Conservation (phyloP, 208 protist species). For the Leishmania aethiopica region DNA sequence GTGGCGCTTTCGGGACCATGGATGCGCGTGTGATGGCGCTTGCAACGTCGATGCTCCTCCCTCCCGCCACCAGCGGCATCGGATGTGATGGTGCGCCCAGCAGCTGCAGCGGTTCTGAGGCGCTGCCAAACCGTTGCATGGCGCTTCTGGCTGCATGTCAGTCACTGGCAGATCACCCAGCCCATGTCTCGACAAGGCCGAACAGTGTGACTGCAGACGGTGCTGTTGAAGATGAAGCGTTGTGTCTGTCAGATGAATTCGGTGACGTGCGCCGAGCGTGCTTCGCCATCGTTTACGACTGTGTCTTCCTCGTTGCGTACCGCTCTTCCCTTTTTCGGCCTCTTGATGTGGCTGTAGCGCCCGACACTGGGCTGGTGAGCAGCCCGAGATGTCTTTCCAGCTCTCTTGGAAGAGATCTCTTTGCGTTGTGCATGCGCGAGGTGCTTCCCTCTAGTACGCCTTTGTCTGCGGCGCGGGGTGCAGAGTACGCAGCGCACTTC, state of each 20-base stretch:
- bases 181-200: neutral
- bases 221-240: conserved; percentile 1
- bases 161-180: conserved; percentile 19
- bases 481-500: neutral
- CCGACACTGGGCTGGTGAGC: neutral
- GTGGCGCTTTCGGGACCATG: neutral
- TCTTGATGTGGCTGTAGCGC: neutral
- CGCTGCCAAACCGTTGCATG: conserved; percentile 27
- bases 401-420: conserved; percentile 14
- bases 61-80: neutral
- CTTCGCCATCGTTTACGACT: conserved; percentile 50
- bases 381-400: conserved; percentile 3
- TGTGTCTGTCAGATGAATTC: conserved; percentile 4
- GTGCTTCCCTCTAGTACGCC: neutral
- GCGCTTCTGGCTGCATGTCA: conserved; percentile 22
- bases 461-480: too few relatives aligned
- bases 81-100: neutral
- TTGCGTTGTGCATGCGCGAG: conserved; percentile 24
- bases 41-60: conserved; percentile 13
- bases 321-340: conserved; percentile 22
- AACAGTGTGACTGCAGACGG: neutral
- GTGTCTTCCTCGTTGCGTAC: conserved; percentile 26
- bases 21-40: conserved; percentile 19
- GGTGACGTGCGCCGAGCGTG: conserved; percentile 48
- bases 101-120: neutral